phyloP scores from a whole-genome alignment of 192 early-diverging fungal genomes.

The Backusella parvicylindrica region DNA sequence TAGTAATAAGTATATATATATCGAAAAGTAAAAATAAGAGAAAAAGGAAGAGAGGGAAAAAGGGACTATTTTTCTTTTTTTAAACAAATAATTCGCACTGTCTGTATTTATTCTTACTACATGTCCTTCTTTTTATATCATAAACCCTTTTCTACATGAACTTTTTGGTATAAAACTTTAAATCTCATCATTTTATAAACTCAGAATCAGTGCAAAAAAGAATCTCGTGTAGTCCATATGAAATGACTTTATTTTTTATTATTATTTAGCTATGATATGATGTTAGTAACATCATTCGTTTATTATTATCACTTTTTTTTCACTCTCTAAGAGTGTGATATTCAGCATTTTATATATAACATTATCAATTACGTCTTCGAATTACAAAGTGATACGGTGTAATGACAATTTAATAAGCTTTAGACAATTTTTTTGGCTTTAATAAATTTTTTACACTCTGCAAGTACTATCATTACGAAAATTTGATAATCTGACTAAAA shows the following conservation, averaged over 20 bases:
- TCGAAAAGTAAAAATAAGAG: not conserved
- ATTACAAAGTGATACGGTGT: not conserved
- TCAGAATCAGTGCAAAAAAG: not conserved
- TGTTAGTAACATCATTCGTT: not conserved
- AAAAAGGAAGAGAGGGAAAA: not conserved
- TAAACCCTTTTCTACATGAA: not conserved
- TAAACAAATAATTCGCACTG: not conserved
- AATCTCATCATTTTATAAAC: not conserved
- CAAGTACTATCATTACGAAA: slow-evolving; percentile 1
- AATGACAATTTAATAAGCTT: not conserved
- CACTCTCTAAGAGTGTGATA: too few relatives aligned
- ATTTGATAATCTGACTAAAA: not conserved
- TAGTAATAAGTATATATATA: too few relatives aligned
- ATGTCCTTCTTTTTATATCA: not conserved
- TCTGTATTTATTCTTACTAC: not conserved
- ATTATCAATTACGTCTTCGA: not conserved
- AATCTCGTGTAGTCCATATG: not conserved
- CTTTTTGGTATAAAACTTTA: not conserved
- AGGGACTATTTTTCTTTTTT: not conserved
- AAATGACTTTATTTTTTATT: not conserved
- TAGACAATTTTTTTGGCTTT: not conserved
- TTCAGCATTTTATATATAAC: not conserved
- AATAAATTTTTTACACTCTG: not conserved
- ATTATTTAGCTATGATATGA: not conserved
- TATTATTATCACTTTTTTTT: not conserved